phyloP scores from a whole-genome alignment of 192 early-diverging fungal species.

The Backusella psychrophila region DNA sequence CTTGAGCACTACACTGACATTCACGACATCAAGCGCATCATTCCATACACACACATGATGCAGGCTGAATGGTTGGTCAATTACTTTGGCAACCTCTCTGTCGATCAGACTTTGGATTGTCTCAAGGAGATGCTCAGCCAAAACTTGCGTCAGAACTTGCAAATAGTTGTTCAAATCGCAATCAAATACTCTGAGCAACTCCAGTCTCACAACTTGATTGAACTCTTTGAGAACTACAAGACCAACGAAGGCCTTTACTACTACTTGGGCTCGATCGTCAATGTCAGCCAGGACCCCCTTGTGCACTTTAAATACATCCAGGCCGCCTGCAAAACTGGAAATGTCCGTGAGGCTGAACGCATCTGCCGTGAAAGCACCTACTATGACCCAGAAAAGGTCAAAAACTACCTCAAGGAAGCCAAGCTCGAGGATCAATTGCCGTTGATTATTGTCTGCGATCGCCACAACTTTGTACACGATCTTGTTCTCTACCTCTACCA shows the following conservation, averaged over 20 bases:
- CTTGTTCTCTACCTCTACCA: conserved; percentile 95
- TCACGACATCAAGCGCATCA: conserved; percentile 93
- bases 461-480: conserved; percentile 97
- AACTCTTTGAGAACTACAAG: conserved; percentile 91
- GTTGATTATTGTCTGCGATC: conserved; percentile 98
- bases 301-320: conserved; percentile 99
- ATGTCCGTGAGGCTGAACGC: conserved; percentile 96
- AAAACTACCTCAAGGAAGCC: conserved; percentile 98
- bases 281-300: conserved; percentile 89
- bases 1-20: conserved; percentile 97
- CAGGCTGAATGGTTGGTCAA: conserved; percentile 89
- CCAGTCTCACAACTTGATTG: conserved; percentile 83
- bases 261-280: conserved; percentile 95
- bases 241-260: conserved; percentile 95
- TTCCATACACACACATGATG: conserved; percentile 86
- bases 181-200: conserved; percentile 98
- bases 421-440: conserved; percentile 95
- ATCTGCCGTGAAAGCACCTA: conserved; percentile 95
- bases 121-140: conserved; percentile 90
- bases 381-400: conserved; percentile 98
- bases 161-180: conserved; percentile 91
- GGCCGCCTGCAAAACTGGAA: conserved; percentile 87
- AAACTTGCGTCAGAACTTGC: conserved; percentile 94
- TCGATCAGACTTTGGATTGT: conserved; percentile 94
- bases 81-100: conserved; percentile 94